Base-by-base conservation (phyloP, 208 protist genomes). In the Acanthamoeba lenticulata region DNA sequence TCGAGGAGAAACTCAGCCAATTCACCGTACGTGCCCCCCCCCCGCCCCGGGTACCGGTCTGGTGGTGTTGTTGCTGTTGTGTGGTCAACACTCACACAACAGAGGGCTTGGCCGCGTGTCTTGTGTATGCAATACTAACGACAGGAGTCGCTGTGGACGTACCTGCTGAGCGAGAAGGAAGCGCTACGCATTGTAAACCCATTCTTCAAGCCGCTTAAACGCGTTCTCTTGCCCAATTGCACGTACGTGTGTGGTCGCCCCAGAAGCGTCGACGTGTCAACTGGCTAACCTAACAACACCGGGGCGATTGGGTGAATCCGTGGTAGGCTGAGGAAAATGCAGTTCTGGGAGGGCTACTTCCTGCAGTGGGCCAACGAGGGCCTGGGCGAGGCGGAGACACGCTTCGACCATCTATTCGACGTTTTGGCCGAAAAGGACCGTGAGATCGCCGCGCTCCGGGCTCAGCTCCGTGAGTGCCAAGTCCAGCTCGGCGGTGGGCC, bases 271-370 rank as follows among this genome's bases (percentile, higher is more conserved):
- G 15, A 65, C 62, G 4, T 32, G 38, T 17, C 11, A 6, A 67
- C 60, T 13, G 29, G n/a, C 55, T 62, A 27, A 74, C 65, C 65
- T 21, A 19, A 24, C 13, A 24, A 19, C 19, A 9, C 49, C 49
- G 9, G 49, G 9, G 49, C 19, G 49, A 24, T 9, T 57, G 49
- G 9, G 49, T 57, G 49, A 24, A 24, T 57, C 49, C 1, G 21
- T 79, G 36, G 6, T 9, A 86, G 77, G 9, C n/a, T 91, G 55
- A 5, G 85, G 24, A 91, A 72, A 34, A 62, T 91, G 85, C 85
- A 72, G 52, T 72, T 91, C 55, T 91, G 85, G 85, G 55, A 91
- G 55, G 47, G 55, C n/a, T 91, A 91, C 57, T 91, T 72, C 55
- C 40, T 91, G 34, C 47, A 72, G 40, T 62, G 85, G 85, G 52